Evolutionary conservation across 2,329 filamentous ascomycete species (phyloP), one percentile per base, ranked within the genome.

Genomic region (Aspergillus phoenicis): DNA sequence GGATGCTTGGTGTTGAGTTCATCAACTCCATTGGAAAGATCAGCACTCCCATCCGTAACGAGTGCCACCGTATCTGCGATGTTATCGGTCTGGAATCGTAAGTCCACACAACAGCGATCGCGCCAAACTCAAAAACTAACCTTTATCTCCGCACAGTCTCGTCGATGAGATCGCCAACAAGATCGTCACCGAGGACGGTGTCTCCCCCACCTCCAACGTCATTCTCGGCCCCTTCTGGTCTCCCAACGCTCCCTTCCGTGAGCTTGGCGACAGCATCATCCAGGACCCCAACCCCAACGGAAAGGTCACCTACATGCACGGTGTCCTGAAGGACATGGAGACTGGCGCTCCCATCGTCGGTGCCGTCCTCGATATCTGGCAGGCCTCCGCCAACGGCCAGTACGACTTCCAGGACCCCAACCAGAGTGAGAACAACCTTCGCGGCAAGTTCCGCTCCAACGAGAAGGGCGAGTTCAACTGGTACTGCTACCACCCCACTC

Each of bases 161-260:
- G 90, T 93, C 52, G 90, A 93, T 73, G 89, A 93, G 73, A 93
- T 94, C 71, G 89, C 89, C 65, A 88, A 88, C 78, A 87, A 87
- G 68, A 80, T 85, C 61, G 79, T 87, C 71, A 85, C 86, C 65
- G 85, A 89, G 60, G 82, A 84, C 59, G 74, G 73, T n/a, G 81
- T 85, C 63, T 81, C 84, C 62, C 88, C 89, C 51, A 91, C 89
- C n/a, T 90, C 88, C 3, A 89, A 88, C 63, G 84, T 89, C 61
- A 92, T 92, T 71, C 87, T 92, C 62, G 89, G 89, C 2, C 89
- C 89, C 65, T 91, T 92, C 83, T 92, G 89, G 89, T 89, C 86
- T 10, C 89, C 89, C 69, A 83, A 91, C 68, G 87, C 89, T 1
- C 89, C 89, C 33, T 91, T 90, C 85, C 86, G 89, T 49, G 82